These are phyloP conservation scores for Macrolepiota fuliginosa DNA, from an alignment of 768 basidiomycete genomes.

Conservation along the genomic window DNA sequence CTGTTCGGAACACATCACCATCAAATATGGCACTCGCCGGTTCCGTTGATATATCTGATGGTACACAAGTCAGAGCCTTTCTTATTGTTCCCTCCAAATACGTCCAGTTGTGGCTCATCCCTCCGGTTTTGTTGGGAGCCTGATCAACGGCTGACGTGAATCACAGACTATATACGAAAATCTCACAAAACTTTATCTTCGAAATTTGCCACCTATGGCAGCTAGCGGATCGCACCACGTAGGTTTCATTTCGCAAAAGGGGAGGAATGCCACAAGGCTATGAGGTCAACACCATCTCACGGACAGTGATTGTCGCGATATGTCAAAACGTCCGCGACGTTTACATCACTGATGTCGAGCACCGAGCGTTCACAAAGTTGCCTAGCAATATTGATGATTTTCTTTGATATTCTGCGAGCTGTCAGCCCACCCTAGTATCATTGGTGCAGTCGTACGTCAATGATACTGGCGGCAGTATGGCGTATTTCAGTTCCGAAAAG, in stretches of 20 bases:
- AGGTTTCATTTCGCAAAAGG: not conserved
- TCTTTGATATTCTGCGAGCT: not conserved
- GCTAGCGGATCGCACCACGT: not conserved
- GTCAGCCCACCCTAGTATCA: not conserved
- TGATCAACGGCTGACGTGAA: not conserved
- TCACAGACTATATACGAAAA: not conserved
- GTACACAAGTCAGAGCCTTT: not conserved
- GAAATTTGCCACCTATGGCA: not conserved
- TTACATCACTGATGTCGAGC: slow-evolving; percentile 6
- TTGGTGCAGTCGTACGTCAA: not conserved
- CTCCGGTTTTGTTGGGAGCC: not conserved
- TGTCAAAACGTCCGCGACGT: not conserved
- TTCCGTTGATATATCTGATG: not conserved
- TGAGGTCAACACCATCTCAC: not conserved
- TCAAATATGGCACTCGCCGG: slow-evolving; percentile 5
- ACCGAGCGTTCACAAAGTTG: not conserved
- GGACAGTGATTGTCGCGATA: not conserved
- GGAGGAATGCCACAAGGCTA: not conserved
- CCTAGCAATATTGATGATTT: slow-evolving; percentile 6
- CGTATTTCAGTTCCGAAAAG: not conserved
- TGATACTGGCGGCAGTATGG: not conserved
- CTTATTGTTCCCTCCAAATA: slow-evolving; percentile 13
- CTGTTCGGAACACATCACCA: not conserved
- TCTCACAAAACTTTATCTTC: slow-evolving; percentile 3
- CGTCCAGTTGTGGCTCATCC: not conserved